These are phyloP conservation scores for Verticillium nonalfalfae DNA, from an alignment of 2,329 filamentous ascomycete species.

Conservation along the genomic window DNA sequence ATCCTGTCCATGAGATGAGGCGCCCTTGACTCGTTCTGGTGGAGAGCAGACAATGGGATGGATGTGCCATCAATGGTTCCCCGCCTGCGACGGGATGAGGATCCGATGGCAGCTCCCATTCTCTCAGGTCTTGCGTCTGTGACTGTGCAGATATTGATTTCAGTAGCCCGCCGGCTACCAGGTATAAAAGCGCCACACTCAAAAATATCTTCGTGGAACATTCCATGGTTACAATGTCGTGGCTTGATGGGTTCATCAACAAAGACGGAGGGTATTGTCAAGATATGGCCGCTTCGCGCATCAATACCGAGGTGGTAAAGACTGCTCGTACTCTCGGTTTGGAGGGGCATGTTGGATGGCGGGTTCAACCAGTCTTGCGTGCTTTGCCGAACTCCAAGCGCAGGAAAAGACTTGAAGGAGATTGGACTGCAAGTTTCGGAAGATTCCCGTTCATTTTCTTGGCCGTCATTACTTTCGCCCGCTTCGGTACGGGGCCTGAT, in stretches of 20 bases:
- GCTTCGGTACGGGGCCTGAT: not conserved
- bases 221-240: slow-evolving; percentile 7
- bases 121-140: no score
- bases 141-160: not conserved
- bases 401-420: slow-evolving; percentile 27
- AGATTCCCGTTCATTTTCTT: not conserved
- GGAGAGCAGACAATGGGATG: not conserved
- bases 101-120: not conserved
- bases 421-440: not conserved
- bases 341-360: slow-evolving; percentile 6
- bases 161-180: slow-evolving; percentile 1
- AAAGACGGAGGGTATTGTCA: slow-evolving; percentile 3
- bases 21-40: not conserved
- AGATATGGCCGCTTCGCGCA: slow-evolving; percentile 15
- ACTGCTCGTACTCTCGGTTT: slow-evolving; percentile 4
- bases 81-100: not conserved
- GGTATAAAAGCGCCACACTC: not conserved
- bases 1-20: not conserved
- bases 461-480: not conserved
- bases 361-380: slow-evolving; percentile 25
- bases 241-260: slow-evolving; percentile 9
- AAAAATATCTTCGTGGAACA: slow-evolving; percentile 19
- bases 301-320: slow-evolving; percentile 23
- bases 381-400: slow-evolving; percentile 21
- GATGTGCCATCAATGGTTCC: not conserved